Conservation (phyloP, 805 yeast species). For the Metschnikowia continentalis region DNA sequence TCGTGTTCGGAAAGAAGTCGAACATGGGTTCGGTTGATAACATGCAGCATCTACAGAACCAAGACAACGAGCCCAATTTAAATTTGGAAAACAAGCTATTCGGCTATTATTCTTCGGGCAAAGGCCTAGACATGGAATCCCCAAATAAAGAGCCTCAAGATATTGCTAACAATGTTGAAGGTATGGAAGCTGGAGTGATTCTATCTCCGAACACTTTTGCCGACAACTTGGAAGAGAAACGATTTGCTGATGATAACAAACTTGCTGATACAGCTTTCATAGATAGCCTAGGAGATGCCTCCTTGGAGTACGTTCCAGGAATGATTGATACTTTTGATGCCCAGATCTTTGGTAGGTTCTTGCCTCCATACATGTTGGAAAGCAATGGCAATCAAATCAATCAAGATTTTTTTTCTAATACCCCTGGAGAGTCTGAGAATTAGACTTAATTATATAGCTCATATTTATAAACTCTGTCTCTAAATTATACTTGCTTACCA, state of each 20-base stretch:
- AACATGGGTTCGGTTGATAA: neutral
- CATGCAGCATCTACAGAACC: neutral
- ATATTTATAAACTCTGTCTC: neutral
- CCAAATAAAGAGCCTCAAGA: neutral
- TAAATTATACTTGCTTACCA: constrained; percentile 8
- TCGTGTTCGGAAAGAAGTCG: constrained; percentile 3
- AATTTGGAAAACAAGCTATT: neutral
- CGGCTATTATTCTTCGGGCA: neutral
- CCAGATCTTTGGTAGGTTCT: constrained; percentile 75
- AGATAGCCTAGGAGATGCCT: constrained; percentile 4
- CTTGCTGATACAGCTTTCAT: neutral
- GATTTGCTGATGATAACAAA: neutral
- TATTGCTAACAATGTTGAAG: neutral
- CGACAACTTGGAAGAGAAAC: neutral
- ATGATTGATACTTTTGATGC: constrained; percentile 82
- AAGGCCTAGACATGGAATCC: neutral
- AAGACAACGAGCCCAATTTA: neutral
- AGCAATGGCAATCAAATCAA: constrained; percentile 10
- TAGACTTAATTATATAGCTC: neutral
- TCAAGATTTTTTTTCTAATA: neutral
- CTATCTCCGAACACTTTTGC: neutral
- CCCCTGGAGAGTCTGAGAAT: neutral
- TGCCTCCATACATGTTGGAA: constrained; percentile 79
- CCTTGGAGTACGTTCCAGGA: constrained; percentile 61
- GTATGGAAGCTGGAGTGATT: neutral